Percentiles rank a stretch among this genome's conserved stretches.
Conservation (phyloP, 176 grass and related monocot genomes). For the Areca catechu region DNA sequence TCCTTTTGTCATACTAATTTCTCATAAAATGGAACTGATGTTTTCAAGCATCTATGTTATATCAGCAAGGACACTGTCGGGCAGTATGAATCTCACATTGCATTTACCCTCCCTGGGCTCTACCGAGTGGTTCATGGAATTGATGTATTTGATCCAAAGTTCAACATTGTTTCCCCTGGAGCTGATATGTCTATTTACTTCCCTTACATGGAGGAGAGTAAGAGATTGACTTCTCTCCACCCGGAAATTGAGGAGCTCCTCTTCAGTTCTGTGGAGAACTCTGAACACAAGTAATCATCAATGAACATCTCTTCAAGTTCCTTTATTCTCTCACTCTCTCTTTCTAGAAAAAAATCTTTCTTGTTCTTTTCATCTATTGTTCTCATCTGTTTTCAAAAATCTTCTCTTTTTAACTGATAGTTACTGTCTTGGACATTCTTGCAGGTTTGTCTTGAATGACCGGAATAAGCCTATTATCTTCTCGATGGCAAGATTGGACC, state of each 20-base stretch:
- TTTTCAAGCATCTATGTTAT: neutral
- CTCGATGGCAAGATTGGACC: conserved; percentile 91
- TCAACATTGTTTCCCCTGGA: conserved; percentile 98
- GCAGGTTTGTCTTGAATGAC: conserved; percentile 77
- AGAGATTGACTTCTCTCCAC: conserved; percentile 77
- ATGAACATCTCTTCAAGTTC: too few species aligned
- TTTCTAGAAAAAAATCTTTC: too few species aligned
- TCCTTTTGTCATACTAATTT: too few species aligned
- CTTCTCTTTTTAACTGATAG: too few species aligned
- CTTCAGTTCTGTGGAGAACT: conserved; percentile 65
- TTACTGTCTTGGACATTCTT: neutral
- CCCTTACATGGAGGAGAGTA: conserved; percentile 67
- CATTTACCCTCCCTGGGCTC: conserved; percentile 81
- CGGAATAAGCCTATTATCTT: conserved; percentile 90
- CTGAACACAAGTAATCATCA: conserved; percentile 60
- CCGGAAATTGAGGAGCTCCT: conserved; percentile 90
- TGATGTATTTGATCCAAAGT: conserved; percentile 94
- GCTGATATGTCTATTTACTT: conserved; percentile 91
- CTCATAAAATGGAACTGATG: too few species aligned
- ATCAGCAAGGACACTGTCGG: conserved; percentile 92
- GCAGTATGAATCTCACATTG: conserved; percentile 85
- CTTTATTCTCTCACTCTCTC: too few species aligned
- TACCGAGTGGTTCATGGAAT: conserved; percentile 97
- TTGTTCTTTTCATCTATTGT: too few species aligned
- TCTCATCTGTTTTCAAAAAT: too few species aligned